phyloP scores from a whole-genome alignment of 441 rosid species.

The Populus tomentosa region DNA sequence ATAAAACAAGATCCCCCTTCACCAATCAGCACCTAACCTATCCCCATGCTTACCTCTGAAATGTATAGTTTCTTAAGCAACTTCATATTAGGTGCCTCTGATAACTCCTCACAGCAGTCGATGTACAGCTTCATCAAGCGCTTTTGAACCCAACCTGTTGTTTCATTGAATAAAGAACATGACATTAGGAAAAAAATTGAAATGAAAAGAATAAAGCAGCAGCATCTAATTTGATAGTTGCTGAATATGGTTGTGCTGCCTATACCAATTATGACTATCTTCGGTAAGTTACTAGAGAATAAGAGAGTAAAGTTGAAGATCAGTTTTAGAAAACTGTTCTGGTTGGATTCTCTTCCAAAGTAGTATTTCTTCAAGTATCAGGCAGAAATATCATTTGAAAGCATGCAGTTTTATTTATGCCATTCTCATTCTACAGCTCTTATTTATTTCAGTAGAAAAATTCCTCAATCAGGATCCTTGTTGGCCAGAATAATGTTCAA shows the following conservation, averaged over 20 bases:
- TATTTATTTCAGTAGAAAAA: background rate
- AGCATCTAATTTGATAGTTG: background rate
- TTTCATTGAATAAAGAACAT: slow-evolving; percentile 9
- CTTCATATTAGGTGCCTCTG: slow-evolving; percentile 74
- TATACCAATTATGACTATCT: background rate
- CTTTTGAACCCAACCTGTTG: slow-evolving; percentile 92
- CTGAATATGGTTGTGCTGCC: background rate
- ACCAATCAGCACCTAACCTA: slow-evolving; percentile 4
- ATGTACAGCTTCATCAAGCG: slow-evolving; percentile 81
- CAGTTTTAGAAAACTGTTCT: background rate
- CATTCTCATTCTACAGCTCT: background rate
- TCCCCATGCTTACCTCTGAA: slow-evolving; percentile 62
- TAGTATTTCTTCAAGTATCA: background rate
- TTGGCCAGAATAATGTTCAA: background rate
- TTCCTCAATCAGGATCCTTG: background rate
- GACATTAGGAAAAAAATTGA: background rate
- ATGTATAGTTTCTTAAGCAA: slow-evolving; percentile 76
- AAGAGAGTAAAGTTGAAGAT: background rate
- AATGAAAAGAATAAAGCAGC: background rate
- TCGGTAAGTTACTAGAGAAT: background rate
- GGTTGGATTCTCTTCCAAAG: background rate
- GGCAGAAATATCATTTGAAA: background rate
- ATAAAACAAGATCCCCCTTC: background rate
- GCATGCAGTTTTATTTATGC: background rate
- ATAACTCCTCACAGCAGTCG: slow-evolving; percentile 66